These are phyloP conservation scores for Arabis alpina DNA, from an alignment of 345 rosid species.

Conservation along the genomic window DNA sequence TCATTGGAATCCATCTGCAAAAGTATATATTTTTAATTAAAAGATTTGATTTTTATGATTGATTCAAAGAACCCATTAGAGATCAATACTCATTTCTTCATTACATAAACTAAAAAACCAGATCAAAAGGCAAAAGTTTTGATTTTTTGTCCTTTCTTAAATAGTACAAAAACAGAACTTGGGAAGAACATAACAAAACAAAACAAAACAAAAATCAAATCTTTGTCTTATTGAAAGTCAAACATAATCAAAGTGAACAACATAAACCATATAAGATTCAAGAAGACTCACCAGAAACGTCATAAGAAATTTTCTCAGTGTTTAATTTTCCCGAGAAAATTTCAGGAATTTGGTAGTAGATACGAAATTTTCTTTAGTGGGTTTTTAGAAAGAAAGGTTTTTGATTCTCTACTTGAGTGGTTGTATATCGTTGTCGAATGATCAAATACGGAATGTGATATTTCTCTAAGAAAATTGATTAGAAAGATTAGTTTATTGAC, in stretches of 20 bases:
- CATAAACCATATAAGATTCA: neutral
- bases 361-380: slow-evolving; percentile 15
- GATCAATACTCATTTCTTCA: slow-evolving; percentile 2
- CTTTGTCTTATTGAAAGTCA: slow-evolving; percentile 32
- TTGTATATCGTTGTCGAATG: slow-evolving; percentile 28
- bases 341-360: slow-evolving; percentile 17
- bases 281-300: slow-evolving; percentile 34
- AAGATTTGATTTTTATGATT: slow-evolving; percentile 7
- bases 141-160: neutral
- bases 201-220: neutral
- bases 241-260: slow-evolving; percentile 2
- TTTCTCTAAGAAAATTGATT: neutral
- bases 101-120: neutral
- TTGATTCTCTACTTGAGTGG: slow-evolving; percentile 31
- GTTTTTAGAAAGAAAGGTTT: neutral
- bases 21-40: slow-evolving; percentile 13
- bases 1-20: slow-evolving; percentile 23
- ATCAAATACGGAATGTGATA: slow-evolving; percentile 33
- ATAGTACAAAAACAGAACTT: slow-evolving; percentile 24
- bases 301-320: neutral
- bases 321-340: neutral
- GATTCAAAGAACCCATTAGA: slow-evolving; percentile 15
- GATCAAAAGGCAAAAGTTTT: slow-evolving; percentile 9
- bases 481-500: slow-evolving; percentile 19
- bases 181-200: slow-evolving; percentile 9